phyloP scores from a whole-genome alignment of 2,329 filamentous ascomycete genomes.

The Rhexocercosporidium sp. region DNA sequence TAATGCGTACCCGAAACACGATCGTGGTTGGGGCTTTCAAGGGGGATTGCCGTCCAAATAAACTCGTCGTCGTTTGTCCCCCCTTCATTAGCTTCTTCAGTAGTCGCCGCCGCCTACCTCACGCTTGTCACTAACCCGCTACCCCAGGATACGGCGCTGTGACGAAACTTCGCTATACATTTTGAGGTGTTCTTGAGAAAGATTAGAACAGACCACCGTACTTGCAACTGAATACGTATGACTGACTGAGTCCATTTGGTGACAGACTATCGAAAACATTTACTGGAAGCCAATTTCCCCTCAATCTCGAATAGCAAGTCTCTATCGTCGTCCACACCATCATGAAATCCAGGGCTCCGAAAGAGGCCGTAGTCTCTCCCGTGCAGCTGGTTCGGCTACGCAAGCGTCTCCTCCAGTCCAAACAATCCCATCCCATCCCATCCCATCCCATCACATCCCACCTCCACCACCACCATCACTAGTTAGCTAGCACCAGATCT shows the following conservation, averaged over 20 bases:
- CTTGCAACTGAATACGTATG: too few relatives aligned
- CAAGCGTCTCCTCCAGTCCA: slow-evolving; percentile 32
- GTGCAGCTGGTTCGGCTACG: slow-evolving; percentile 36
- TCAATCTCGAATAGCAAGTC: neutral
- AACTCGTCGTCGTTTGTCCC: neutral
- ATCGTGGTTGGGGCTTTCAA: slow-evolving; percentile 25
- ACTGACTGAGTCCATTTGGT: too few relatives aligned
- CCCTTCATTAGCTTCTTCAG: slow-evolving; percentile 3
- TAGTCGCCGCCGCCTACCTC: slow-evolving; percentile 5
- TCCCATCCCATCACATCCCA: slow-evolving; percentile 6
- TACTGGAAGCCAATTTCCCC: neutral
- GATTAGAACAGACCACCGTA: too few relatives aligned
- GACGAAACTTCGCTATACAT: neutral
- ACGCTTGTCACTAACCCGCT: slow-evolving; percentile 2
- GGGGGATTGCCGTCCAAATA: slow-evolving; percentile 17
- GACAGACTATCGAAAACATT: too few relatives aligned
- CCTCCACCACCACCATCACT: slow-evolving; percentile 17
- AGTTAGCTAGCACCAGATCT: neutral
- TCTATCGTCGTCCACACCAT: too few relatives aligned
- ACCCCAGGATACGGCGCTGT: neutral
- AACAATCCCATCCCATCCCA: neutral
- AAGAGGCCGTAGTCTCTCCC: slow-evolving; percentile 33
- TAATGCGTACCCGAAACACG: neutral
- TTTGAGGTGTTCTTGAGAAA: neutral
- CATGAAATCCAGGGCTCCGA: slow-evolving; percentile 7